Conservation (phyloP, 768 basidiomycete genomes). For the Coprinopsis marcescibilis region DNA sequence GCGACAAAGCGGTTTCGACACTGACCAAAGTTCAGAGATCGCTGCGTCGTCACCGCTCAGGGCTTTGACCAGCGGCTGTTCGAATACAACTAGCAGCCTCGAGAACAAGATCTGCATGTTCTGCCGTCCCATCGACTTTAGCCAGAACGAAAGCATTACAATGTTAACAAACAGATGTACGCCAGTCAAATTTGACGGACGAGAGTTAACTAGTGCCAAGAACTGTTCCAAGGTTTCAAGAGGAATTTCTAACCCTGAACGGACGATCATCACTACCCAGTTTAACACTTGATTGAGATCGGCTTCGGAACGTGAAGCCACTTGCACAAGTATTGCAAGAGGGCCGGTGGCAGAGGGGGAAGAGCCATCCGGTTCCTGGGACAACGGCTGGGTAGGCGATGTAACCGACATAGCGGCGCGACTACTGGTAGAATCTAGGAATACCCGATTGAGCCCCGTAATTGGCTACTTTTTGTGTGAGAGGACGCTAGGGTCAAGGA, state of each 20-base stretch:
- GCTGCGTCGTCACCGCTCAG: slow-evolving; percentile 25
- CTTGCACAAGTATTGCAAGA: slow-evolving; percentile 43
- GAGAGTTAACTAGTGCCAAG: slow-evolving; percentile 32
- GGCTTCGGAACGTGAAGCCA: slow-evolving; percentile 34
- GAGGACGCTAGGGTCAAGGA: neutral
- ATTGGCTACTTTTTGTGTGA: slow-evolving; percentile 5
- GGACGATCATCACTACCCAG: slow-evolving; percentile 58
- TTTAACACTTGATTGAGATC: slow-evolving; percentile 44
- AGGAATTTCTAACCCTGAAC: slow-evolving; percentile 62
- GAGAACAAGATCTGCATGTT: slow-evolving; percentile 49
- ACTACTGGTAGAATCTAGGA: slow-evolving; percentile 43
- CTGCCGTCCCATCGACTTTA: slow-evolving; percentile 52
- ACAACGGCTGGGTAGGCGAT: slow-evolving; percentile 18
- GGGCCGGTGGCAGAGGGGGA: slow-evolving; percentile 37
- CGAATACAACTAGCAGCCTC: slow-evolving; percentile 40
- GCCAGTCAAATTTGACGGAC: slow-evolving; percentile 32
- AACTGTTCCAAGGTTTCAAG: slow-evolving; percentile 44
- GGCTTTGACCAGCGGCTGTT: slow-evolving; percentile 31
- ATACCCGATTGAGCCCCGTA: slow-evolving; percentile 49
- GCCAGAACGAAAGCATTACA: slow-evolving; percentile 53
- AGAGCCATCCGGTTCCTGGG: neutral
- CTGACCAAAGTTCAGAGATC: slow-evolving; percentile 12
- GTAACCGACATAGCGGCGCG: slow-evolving; percentile 27
- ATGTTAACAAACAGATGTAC: slow-evolving; percentile 49
- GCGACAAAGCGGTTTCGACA: neutral